phyloP scores from a whole-genome alignment of 805 yeast species.

The Metschnikowia gruessii region DNA sequence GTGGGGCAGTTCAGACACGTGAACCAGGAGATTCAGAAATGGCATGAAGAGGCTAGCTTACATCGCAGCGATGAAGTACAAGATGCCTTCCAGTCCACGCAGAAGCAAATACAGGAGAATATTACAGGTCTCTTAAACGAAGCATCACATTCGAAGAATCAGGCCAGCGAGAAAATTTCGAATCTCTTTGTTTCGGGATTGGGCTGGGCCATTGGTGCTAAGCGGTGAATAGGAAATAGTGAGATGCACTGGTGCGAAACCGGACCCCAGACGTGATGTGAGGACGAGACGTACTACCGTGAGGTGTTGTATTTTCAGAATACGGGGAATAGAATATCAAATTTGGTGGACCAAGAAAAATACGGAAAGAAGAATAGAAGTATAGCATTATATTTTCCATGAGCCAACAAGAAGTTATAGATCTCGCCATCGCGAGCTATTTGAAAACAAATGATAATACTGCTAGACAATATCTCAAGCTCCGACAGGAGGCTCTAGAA shows the following conservation, averaged over 20 bases:
- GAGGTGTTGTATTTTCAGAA: background rate
- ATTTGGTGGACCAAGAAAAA: background rate
- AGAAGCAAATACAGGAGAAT: constrained; percentile 21
- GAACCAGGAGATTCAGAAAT: constrained; percentile 34
- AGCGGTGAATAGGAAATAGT: constrained; percentile 5
- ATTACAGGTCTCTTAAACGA: constrained; percentile 29
- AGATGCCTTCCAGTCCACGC: constrained; percentile 15
- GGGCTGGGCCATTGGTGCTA: constrained; percentile 66
- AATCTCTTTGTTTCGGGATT: constrained; percentile 52
- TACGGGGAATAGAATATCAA: background rate
- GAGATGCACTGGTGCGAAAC: constrained; percentile 10
- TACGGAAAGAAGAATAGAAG: background rate
- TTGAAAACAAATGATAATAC: constrained; percentile 34
- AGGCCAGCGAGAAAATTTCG: constrained; percentile 47
- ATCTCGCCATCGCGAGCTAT: constrained; percentile 28
- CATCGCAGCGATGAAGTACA: constrained; percentile 15
- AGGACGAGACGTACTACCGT: background rate
- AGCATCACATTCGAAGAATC: constrained; percentile 27
- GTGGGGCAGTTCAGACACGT: constrained; percentile 61
- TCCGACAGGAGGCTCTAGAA: constrained; percentile 30
- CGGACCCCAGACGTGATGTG: background rate
- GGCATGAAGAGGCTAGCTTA: constrained; percentile 15
- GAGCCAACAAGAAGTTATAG: constrained; percentile 35
- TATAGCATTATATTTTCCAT: background rate
- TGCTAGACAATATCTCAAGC: constrained; percentile 30